phyloP scores from a whole-genome alignment of 208 protist genomes.

The Acanthamoeba lenticulata region DNA sequence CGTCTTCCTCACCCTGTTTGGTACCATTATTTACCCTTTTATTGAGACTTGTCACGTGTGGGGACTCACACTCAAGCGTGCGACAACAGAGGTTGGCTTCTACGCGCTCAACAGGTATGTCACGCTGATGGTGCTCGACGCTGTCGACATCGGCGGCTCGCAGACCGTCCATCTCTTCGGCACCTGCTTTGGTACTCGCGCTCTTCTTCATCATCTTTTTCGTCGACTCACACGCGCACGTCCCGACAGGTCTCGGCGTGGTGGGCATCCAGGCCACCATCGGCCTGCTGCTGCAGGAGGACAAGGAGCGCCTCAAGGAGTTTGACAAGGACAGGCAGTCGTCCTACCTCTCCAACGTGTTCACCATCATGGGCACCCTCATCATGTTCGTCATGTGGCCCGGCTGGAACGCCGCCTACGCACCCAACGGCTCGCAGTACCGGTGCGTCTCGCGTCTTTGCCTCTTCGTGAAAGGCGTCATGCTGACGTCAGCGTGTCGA shows the following conservation, averaged over 20 bases:
- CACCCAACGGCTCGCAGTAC: constrained; percentile 26
- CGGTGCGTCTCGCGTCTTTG: background rate
- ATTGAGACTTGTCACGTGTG: too few species aligned
- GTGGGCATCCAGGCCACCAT: background rate
- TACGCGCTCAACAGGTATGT: constrained; percentile 19
- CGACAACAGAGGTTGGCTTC: background rate
- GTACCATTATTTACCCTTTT: too few species aligned
- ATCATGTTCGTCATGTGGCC: constrained; percentile 58
- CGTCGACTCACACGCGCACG: background rate
- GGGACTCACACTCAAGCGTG: too few species aligned
- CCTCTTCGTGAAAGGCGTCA: background rate
- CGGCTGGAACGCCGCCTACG: constrained; percentile 47
- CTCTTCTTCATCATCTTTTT: background rate
- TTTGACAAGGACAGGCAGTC: constrained; percentile 52
- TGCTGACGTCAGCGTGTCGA: background rate
- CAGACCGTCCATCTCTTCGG: constrained; percentile 40
- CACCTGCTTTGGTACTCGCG: background rate
- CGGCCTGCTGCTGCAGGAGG: background rate
- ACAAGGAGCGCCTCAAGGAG: background rate
- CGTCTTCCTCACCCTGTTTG: constrained; percentile 32
- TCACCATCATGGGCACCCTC: constrained; percentile 27
- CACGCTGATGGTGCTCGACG: background rate
- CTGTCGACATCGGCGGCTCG: constrained; percentile 36
- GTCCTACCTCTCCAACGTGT: constrained; percentile 47
- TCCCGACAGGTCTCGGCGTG: background rate